Conservation (phyloP, 2,329 filamentous ascomycete species). For the Cytospora leucostoma region DNA sequence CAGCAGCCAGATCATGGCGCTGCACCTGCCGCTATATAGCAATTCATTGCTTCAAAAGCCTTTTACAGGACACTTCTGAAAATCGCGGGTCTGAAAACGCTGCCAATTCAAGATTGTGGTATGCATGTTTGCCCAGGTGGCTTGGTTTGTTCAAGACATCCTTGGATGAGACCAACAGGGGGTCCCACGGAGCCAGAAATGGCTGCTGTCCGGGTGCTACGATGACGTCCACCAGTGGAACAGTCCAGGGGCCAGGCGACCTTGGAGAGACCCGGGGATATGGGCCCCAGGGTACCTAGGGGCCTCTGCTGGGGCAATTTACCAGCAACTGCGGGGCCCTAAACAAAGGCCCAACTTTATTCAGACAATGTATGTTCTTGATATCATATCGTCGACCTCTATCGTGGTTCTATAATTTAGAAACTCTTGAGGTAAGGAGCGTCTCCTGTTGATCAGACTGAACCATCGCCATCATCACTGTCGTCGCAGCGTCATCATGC, state of each 20-base stretch:
- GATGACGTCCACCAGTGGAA: neutral
- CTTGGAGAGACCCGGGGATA: neutral
- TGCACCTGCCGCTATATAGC: no score
- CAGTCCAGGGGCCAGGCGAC: slow-evolving; percentile 1
- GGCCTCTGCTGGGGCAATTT: neutral
- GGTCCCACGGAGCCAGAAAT: neutral
- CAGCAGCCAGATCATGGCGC: no score
- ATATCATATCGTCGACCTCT: neutral
- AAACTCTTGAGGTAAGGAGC: neutral
- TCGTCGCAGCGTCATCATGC: slow-evolving; percentile 32
- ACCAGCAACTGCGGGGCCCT: slow-evolving; percentile 3
- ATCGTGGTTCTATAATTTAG: neutral
- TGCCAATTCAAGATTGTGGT: no score
- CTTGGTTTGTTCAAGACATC: no score
- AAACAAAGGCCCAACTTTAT: neutral
- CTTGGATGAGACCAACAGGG: slow-evolving; percentile 8
- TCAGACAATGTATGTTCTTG: slow-evolving; percentile 5
- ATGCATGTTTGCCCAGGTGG: no score
- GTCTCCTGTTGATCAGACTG: neutral
- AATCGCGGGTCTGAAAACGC: neutral
- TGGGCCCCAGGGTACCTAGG: slow-evolving; percentile 3
- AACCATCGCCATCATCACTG: neutral
- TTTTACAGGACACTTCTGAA: slow-evolving; percentile 6
- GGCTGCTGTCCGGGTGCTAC: neutral
- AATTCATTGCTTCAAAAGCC: no score